Evolutionary conservation across 345 rosid species (phyloP).

Genomic region (Aquilaria malaccensis): DNA sequence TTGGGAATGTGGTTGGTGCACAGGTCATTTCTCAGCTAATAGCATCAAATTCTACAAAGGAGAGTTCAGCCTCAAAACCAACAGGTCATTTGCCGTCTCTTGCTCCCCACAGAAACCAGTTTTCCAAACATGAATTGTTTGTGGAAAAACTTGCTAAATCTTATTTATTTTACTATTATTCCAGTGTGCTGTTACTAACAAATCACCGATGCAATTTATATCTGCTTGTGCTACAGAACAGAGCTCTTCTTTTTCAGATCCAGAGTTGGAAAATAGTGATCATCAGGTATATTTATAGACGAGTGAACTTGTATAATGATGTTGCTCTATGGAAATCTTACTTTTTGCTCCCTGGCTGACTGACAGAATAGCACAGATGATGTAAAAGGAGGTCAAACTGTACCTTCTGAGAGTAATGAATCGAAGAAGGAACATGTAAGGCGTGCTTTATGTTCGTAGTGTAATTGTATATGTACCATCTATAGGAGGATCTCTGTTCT

Average conservation of each 20-base stretch:
- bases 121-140: background rate
- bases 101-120: background rate
- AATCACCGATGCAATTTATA: background rate
- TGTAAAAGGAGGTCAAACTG: constrained; percentile 16
- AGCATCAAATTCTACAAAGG: constrained; percentile 23
- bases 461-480: background rate
- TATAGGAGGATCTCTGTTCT: constrained; percentile 1
- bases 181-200: background rate
- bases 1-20: constrained; percentile 89
- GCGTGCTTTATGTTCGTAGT: background rate
- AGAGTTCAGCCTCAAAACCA: constrained; percentile 12
- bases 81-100: constrained; percentile 23
- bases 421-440: constrained; percentile 52
- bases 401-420: constrained; percentile 27
- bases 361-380: constrained; percentile 28
- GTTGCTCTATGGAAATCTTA: background rate
- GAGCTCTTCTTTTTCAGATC: constrained; percentile 33
- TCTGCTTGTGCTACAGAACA: constrained; percentile 38
- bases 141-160: background rate
- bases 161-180: background rate
- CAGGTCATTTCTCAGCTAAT: constrained; percentile 72
- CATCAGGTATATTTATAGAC: constrained; percentile 33
- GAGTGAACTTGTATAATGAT: too few species aligned
- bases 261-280: constrained; percentile 39
- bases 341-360: constrained; percentile 5